Evolutionary conservation across 2,329 filamentous ascomycete species (phyloP).

Genomic region (Fusarium transvaalense): DNA sequence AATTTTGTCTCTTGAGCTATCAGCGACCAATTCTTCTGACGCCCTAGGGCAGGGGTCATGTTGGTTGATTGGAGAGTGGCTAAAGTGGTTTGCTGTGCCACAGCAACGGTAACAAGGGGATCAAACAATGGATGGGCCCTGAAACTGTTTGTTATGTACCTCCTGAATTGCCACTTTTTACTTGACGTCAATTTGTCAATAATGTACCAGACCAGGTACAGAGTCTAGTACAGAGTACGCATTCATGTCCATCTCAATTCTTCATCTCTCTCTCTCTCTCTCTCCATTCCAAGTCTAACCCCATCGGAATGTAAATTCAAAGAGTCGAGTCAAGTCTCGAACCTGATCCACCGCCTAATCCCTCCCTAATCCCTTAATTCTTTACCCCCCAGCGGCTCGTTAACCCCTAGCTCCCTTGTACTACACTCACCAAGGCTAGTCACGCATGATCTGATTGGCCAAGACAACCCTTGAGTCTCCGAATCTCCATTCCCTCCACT

Average conservation of each 20-base stretch:
- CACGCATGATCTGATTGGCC: slow-evolving; percentile 12
- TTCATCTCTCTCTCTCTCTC: neutral
- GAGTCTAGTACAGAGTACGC: too few relatives aligned
- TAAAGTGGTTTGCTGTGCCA: slow-evolving; percentile 1
- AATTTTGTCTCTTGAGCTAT: too few relatives aligned
- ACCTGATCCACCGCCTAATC: slow-evolving; percentile 5
- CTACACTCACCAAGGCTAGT: slow-evolving; percentile 12
- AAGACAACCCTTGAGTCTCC: neutral
- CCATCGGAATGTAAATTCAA: slow-evolving; percentile 31
- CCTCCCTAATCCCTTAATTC: too few relatives aligned
- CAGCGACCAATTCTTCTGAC: too few relatives aligned
- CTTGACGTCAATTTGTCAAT: neutral
- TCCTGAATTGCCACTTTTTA: neutral
- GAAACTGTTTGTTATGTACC: slow-evolving; percentile 3
- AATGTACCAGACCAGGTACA: neutral
- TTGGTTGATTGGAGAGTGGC: neutral
- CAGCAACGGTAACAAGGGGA: neutral
- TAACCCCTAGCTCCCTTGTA: slow-evolving; percentile 24
- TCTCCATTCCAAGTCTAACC: slow-evolving; percentile 14
- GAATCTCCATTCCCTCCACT: slow-evolving; percentile 28
- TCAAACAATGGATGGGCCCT: neutral
- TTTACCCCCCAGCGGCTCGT: slow-evolving; percentile 16
- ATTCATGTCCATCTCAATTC: too few relatives aligned
- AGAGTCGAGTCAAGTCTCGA: slow-evolving; percentile 5
- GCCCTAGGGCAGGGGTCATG: too few relatives aligned